phyloP scores from a whole-genome alignment of 2,329 filamentous ascomycete species.

The Colletotrichum spinosum region DNA sequence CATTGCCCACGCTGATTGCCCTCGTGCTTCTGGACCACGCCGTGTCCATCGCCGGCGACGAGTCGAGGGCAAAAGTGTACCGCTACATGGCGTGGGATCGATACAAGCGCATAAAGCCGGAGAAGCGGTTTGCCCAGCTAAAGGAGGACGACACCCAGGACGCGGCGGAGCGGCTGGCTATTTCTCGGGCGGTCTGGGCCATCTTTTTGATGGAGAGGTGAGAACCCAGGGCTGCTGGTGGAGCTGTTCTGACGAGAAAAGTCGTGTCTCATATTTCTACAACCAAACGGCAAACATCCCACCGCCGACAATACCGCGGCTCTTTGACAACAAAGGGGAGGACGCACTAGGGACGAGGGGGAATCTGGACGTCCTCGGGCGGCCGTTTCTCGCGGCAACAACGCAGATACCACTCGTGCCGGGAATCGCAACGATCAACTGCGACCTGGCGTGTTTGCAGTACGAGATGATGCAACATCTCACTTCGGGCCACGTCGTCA shows the following conservation, averaged over 20 bases:
- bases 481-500: slow-evolving; percentile 24
- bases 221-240: neutral
- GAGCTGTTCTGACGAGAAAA: neutral
- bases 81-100: slow-evolving; percentile 35
- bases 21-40: slow-evolving; percentile 28
- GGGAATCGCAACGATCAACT: slow-evolving; percentile 21
- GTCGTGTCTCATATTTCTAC: slow-evolving; percentile 34
- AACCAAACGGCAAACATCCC: slow-evolving; percentile 18
- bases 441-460: slow-evolving; percentile 18
- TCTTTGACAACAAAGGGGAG: slow-evolving; percentile 24
- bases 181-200: slow-evolving; percentile 29
- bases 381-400: slow-evolving; percentile 3
- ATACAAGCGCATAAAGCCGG: slow-evolving; percentile 30
- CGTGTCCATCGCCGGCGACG: slow-evolving; percentile 29
- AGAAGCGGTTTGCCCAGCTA: slow-evolving; percentile 20
- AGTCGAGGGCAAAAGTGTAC: slow-evolving; percentile 31
- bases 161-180: slow-evolving; percentile 8
- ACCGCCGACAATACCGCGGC: slow-evolving; percentile 21
- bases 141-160: slow-evolving; percentile 11
- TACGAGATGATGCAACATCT: slow-evolving; percentile 32
- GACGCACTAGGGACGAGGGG: slow-evolving; percentile 19
- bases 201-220: slow-evolving; percentile 34
- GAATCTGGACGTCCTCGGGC: slow-evolving; percentile 29
- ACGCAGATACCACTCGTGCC: slow-evolving; percentile 5
- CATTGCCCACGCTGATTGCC: slow-evolving; percentile 27